Evolutionary conservation across 441 rosid genomes (phyloP), one percentile per base, ranked within the genome.

Genomic region (Erysimum pusillum): DNA sequence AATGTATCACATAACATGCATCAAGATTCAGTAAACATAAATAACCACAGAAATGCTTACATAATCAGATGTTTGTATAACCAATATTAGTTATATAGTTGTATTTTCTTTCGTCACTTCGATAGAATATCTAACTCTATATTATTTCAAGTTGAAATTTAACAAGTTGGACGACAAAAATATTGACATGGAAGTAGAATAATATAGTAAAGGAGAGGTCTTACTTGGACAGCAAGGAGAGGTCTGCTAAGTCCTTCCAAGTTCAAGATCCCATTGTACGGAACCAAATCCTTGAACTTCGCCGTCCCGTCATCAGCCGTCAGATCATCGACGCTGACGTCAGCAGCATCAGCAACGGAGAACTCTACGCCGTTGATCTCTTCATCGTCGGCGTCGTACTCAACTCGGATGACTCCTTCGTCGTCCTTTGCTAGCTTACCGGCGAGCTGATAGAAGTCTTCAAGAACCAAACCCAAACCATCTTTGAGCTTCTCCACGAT

Each of bases 381-480:
- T 57, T 82, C 92, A 11, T 90, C 94, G 5, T 84, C 89, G 42
- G 87, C 95, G 15, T 92, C 98, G 15, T 83, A 92, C 67, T 87
- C 99, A 62, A 91, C 91, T 51, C 84, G 79, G 54, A 88, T 87
- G 52, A 91, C 94, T 15, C 97, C 96, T 35, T 89, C 93, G 14
- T 90, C 93, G 57, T 94, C 98, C 72, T 85, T 91, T 51, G 88
- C 94, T 0, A 94, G 83, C 81, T 81, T 90, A 44, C 99, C 99
- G 1, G 93, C 93, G 18, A 94, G 83, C 80, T 91, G 97, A 75
- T 87, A 77, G 52, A 94, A 92, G 72, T 91, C 98, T 56, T 86
- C 96, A 80, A 94, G 69, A 57, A 87, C 92, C 12, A 80, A 68
- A 68, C 75, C 69, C 31, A 94, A 73, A 66, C 96, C 96, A 36